Conservation (phyloP, 305 asterid genomes). For the Fraxinus floribunda region DNA sequence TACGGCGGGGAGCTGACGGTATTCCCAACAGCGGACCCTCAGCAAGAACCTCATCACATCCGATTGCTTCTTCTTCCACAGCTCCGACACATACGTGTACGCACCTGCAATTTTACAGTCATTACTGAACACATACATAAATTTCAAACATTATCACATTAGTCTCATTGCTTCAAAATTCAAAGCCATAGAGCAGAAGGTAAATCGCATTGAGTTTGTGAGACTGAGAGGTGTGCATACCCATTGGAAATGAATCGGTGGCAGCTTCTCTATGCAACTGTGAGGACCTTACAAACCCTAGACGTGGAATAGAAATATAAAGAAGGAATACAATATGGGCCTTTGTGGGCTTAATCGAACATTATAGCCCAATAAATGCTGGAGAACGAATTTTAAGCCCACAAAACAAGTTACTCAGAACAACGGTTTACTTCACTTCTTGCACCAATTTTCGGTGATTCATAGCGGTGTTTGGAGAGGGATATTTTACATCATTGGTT, state of each 20-base stretch:
- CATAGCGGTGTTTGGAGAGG: too few relatives aligned
- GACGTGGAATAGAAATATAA: neutral
- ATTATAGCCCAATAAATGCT: too few relatives aligned
- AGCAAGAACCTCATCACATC: constrained; percentile 45
- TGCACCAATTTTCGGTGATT: too few relatives aligned
- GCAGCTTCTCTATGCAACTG: neutral
- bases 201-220: neutral
- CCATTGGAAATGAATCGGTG: neutral
- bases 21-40: constrained; percentile 46
- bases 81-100: constrained; percentile 39
- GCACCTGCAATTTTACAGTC: constrained; percentile 28
- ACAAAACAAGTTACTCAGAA: too few relatives aligned
- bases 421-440: too few relatives aligned
- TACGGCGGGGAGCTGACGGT: constrained; percentile 42
- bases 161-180: neutral
- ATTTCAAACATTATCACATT: neutral
- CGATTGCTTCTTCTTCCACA: constrained; percentile 46
- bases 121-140: neutral
- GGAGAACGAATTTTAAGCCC: too few relatives aligned
- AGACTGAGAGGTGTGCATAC: neutral
- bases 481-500: too few relatives aligned
- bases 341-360: neutral
- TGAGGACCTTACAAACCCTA: neutral
- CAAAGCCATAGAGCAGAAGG: neutral
- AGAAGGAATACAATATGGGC: neutral